Evolutionary conservation across 345 rosid genomes (phyloP), one percentile per base, ranked within the genome.

Genomic region (Rhodomyrtus tomentosa): DNA sequence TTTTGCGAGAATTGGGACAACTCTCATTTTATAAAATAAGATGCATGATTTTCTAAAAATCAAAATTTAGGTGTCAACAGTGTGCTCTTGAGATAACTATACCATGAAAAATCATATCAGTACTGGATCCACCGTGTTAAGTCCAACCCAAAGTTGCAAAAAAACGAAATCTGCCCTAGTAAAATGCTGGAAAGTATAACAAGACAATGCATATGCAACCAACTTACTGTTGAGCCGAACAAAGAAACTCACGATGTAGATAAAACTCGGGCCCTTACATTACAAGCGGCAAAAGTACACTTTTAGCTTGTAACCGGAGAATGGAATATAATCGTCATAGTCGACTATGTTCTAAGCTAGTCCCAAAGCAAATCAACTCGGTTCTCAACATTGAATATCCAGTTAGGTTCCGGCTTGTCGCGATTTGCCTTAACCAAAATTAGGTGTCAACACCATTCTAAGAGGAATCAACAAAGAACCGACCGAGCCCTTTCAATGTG

Each of bases 341-440:
- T n/a, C n/a, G n/a, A n/a, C n/a, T n/a, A n/a, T 36, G 25, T 9
- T 2, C 0, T 62, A 0, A 68, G 79, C 6, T 36, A 2, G 45
- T 68, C 8, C 7, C 25, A 10, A 18, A 13, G 45, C 36, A 68
- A 36, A 68, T 68, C 2, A 13, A 18, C 25, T 36, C 0, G 38
- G 24, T 68, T 68, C 45, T 0, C 79, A 36, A 18, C 2, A 0
- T 32, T n/a, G n/a, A n/a, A n/a, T n/a, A n/a, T n/a, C n/a, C n/a
- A n/a, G n/a, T n/a, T n/a, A n/a, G n/a, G n/a, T n/a, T n/a, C n/a
- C n/a, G n/a, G n/a, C n/a, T n/a, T n/a, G n/a, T n/a, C n/a, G n/a
- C n/a, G n/a, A n/a, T n/a, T n/a, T n/a, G n/a, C n/a, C n/a, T n/a
- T n/a, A n/a, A n/a, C n/a, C n/a, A n/a, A n/a, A n/a, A n/a, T n/a